Conservation (phyloP, 768 basidiomycete genomes). For the Cubamyces lactineus region DNA sequence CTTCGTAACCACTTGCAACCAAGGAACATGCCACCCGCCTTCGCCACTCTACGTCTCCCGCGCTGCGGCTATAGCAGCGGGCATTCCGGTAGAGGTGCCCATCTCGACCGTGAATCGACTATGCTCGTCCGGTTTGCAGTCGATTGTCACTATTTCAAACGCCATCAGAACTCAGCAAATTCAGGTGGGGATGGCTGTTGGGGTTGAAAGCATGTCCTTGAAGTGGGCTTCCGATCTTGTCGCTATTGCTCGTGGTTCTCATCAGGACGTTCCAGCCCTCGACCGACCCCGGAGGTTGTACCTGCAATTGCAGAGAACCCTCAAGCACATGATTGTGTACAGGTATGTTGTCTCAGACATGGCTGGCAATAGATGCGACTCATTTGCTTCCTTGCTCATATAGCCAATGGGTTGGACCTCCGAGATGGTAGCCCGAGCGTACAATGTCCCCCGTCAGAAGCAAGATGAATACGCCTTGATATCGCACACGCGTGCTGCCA, state of each 20-base stretch:
- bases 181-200: conserved; percentile 83
- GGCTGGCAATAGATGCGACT: neutral
- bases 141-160: conserved; percentile 89
- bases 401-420: conserved; percentile 97
- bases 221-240: conserved; percentile 48
- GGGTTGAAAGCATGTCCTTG: conserved; percentile 81
- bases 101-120: conserved; percentile 90
- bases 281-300: conserved; percentile 72
- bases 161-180: conserved; percentile 83
- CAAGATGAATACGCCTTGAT: conserved; percentile 92
- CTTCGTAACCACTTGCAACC: neutral
- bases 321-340: conserved; percentile 75
- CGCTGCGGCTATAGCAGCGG: conserved; percentile 86
- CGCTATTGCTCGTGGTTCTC: neutral
- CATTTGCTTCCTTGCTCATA: neutral
- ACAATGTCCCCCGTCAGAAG: conserved; percentile 73
- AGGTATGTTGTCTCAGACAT: conserved; percentile 44
- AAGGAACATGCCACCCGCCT: conserved; percentile 83
- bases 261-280: conserved; percentile 50
- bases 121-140: conserved; percentile 93
- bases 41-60: conserved; percentile 83
- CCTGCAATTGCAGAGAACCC: conserved; percentile 58
- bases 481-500: conserved; percentile 80
- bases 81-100: conserved; percentile 86
- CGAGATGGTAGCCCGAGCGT: conserved; percentile 84